These are phyloP conservation scores for Lepiota brunneoincarnata DNA, from an alignment of 768 basidiomycete genomes.

Conservation along the genomic window DNA sequence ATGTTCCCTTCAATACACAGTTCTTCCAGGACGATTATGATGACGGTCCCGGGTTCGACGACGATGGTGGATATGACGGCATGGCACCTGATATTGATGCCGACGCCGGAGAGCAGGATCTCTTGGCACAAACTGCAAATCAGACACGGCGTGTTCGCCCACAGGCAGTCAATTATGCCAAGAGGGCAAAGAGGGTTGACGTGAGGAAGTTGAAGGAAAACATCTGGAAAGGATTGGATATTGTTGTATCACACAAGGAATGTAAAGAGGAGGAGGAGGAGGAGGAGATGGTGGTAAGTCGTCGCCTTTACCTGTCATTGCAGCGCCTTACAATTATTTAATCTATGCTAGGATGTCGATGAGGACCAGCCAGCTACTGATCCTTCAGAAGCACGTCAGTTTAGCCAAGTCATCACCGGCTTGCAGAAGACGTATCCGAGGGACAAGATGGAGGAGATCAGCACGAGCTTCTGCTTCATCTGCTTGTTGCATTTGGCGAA, in stretches of 20 bases:
- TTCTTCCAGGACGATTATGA: constrained; percentile 95
- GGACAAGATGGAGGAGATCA: constrained; percentile 97
- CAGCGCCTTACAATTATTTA: constrained; percentile 19
- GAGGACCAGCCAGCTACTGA: constrained; percentile 42
- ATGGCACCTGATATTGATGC: constrained; percentile 30
- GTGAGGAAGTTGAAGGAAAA: constrained; percentile 96
- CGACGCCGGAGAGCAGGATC: constrained; percentile 80
- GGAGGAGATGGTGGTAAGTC: constrained; percentile 49
- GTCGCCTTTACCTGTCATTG: not conserved
- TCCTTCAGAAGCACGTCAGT: constrained; percentile 63
- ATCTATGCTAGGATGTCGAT: constrained; percentile 41
- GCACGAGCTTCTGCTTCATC: constrained; percentile 99
- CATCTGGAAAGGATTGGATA: constrained; percentile 92
- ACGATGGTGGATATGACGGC: constrained; percentile 45
- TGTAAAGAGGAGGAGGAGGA: constrained; percentile 40
- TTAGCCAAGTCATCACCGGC: constrained; percentile 79
- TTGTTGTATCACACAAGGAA: constrained; percentile 51
- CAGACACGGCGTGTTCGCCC: constrained; percentile 79
- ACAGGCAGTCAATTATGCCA: constrained; percentile 90
- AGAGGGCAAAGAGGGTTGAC: constrained; percentile 94
- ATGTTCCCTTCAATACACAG: constrained; percentile 88
- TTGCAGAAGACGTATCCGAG: constrained; percentile 80
- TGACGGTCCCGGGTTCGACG: constrained; percentile 73
- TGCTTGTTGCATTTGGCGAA: constrained; percentile 95
- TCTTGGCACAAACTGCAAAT: constrained; percentile 77